These are phyloP conservation scores for Vitis cinerea DNA, from an alignment of 164 flowering plant genomes.

Conservation along the genomic window DNA sequence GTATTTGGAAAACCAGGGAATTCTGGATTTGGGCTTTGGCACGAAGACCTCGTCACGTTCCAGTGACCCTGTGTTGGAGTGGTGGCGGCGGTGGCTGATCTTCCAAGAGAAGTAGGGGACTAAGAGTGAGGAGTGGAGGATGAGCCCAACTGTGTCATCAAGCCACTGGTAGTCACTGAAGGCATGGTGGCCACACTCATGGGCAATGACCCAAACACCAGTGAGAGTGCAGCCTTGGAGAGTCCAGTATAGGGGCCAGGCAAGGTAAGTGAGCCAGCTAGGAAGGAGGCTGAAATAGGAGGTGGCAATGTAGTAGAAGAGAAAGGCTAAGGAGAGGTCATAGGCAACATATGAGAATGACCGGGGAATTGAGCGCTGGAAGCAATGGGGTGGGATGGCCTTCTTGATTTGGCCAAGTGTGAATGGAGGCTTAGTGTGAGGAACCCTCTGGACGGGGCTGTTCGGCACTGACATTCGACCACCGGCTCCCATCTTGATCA, in stretches of 20 bases:
- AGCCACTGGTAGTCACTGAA: conserved; percentile 46
- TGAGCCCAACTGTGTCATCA: conserved; percentile 42
- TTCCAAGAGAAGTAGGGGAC: conserved; percentile 59
- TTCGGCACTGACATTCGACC: conserved; percentile 14
- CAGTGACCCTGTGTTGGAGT: conserved; percentile 45
- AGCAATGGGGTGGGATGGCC: conserved; percentile 53
- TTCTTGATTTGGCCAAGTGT: conserved; percentile 37
- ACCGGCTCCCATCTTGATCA: conserved; percentile 28
- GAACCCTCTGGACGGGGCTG: conserved; percentile 15
- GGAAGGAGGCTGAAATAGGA: conserved; percentile 25
- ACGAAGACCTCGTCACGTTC: conserved; percentile 49
- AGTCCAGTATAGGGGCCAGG: conserved; percentile 42
- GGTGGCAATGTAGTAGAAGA: conserved; percentile 33
- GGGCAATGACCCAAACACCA: conserved; percentile 56
- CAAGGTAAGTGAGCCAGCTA: conserved; percentile 17
- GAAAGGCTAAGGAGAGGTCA: conserved; percentile 25
- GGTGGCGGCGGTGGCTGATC: conserved; percentile 51
- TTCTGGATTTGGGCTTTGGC: conserved; percentile 27
- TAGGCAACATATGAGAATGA: conserved; percentile 38
- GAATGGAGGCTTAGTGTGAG: conserved; percentile 41
- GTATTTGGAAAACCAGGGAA: conserved; percentile 34
- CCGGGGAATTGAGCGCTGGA: conserved; percentile 34
- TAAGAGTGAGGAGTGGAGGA: conserved; percentile 40
- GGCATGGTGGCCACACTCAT: conserved; percentile 56
- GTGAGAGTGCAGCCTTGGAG: conserved; percentile 41